A percentile compares a stretch with the other conserved stretches of the same genome.
Evolutionary conservation across 495 filamentous ascomycete species (phyloP).

Genomic region (Talaromyces wortmannii): DNA sequence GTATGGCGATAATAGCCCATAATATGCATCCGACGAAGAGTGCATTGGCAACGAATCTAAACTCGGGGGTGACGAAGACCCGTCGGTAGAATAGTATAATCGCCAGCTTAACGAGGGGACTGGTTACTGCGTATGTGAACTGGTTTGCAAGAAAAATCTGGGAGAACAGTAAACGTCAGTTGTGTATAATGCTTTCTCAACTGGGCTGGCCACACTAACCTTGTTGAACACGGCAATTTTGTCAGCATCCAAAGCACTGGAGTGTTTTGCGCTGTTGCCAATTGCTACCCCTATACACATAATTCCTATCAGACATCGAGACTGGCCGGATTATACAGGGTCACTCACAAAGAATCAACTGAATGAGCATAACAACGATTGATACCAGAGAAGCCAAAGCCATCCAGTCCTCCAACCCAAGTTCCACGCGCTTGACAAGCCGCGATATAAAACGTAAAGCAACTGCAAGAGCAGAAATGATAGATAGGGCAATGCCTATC

Average conservation of each 20-base stretch:
- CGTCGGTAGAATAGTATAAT: constrained; percentile 42
- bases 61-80: constrained; percentile 31
- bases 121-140: constrained; percentile 35
- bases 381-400: constrained; percentile 22
- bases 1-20: constrained; percentile 5
- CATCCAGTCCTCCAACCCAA: constrained; percentile 36
- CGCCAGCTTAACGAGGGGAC: constrained; percentile 36
- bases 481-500: constrained; percentile 29
- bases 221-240: background rate
- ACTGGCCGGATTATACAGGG: background rate
- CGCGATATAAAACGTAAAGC: constrained; percentile 30
- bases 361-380: constrained; percentile 27
- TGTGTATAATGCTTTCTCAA: background rate
- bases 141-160: constrained; percentile 40
- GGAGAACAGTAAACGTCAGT: background rate
- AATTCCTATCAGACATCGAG: background rate
- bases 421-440: constrained; percentile 24
- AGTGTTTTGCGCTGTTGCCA: background rate
- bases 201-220: background rate
- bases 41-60: constrained; percentile 11
- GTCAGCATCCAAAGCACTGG: background rate
- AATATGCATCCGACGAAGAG: background rate
- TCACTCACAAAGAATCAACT: constrained; percentile 28
- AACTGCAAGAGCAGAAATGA: constrained; percentile 26
- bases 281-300: background rate